Evolutionary conservation across 1,139 yeast genomes (phyloP), one percentile per base, ranked within the genome.

Genomic region (Nakaseomyces glabratus): DNA sequence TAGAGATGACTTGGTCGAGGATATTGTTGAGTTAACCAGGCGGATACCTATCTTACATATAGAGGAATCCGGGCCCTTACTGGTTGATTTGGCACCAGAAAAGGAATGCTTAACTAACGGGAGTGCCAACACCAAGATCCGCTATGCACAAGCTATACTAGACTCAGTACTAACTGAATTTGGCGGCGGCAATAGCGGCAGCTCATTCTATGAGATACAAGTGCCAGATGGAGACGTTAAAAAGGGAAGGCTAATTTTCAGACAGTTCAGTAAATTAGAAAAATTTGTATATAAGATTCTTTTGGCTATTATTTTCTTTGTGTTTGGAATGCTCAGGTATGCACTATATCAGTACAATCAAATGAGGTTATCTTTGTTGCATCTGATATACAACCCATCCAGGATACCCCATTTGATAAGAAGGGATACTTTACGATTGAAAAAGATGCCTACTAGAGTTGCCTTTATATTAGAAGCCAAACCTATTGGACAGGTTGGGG

Each of bases 351-450:
- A 68, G 20, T 73, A 70, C 55, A 73, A 81, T 47, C 68, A 71
- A 41, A 49, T 71, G 36, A 65, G 70, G 45, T 66, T 84, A 43
- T 71, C 76, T 47, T 63, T 77, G 37, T 62, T 75, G 38, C 75
- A 74, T 38, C 56, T 85, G 37, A 72, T 82, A 7, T 82, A 81
- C 57, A 82, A 79, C 52, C 93, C 93, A 9, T 74, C 82, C 42
- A 76, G 78, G 47, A 76, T 94, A 3, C 96, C 97, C 1, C 86
- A 81, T 49, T 66, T 86, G 41, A 85, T 90, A 44, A 73, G 93
- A 44, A 79, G 80, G 42, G 98, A 93, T 59, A 86, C 85, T 26
- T 66, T 67, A 40, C 70, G 73, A 47, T 62, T 90, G 40, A 53
- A 67, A 33, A 90, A 90, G 57, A 69, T 86, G 28, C 99, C 99